Percentiles rank a stretch among this genome's conserved stretches.
phyloP scores from a whole-genome alignment of 805 yeast genomes.

The Teunomyces stri region DNA sequence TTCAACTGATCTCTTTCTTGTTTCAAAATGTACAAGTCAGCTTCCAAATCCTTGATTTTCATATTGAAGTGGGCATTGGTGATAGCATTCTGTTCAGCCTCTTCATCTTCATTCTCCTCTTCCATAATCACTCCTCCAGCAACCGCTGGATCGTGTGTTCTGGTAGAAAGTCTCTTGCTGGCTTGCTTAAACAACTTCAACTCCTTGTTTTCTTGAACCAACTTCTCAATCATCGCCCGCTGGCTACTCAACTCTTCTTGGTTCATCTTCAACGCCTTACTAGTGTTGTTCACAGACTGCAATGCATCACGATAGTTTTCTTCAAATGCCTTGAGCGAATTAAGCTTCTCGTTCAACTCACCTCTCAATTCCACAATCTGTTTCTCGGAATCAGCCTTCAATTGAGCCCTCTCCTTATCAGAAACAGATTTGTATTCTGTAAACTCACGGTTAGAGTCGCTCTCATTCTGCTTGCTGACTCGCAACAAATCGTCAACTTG shows the following conservation, averaged over 20 bases:
- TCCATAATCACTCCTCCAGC: constrained; percentile 9
- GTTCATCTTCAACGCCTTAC: constrained; percentile 68
- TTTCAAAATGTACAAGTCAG: constrained; percentile 74
- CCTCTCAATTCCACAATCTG: constrained; percentile 34
- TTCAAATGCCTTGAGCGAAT: constrained; percentile 45
- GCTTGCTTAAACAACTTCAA: constrained; percentile 52
- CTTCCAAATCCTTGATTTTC: constrained; percentile 78
- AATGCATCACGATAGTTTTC: constrained; percentile 69
- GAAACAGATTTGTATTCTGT: constrained; percentile 34
- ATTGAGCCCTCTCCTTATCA: constrained; percentile 19
- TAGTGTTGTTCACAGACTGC: constrained; percentile 69
- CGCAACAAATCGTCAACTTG: constrained; percentile 56
- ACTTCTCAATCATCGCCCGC: constrained; percentile 52
- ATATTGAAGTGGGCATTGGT: constrained; percentile 61
- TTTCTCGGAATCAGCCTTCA: constrained; percentile 17
- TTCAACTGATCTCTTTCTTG: constrained; percentile 82
- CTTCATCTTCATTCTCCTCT: constrained; percentile 24
- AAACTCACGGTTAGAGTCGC: constrained; percentile 25
- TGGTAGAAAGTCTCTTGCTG: constrained; percentile 32
- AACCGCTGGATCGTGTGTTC: constrained; percentile 24
- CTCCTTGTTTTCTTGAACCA: constrained; percentile 68
- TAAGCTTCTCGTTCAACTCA: constrained; percentile 29
- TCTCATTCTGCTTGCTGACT: constrained; percentile 40
- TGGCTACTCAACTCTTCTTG: constrained; percentile 68
- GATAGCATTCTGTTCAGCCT: constrained; percentile 15